Base-by-base conservation (phyloP, 441 rosid species). In the Adansonia grandidieri region DNA sequence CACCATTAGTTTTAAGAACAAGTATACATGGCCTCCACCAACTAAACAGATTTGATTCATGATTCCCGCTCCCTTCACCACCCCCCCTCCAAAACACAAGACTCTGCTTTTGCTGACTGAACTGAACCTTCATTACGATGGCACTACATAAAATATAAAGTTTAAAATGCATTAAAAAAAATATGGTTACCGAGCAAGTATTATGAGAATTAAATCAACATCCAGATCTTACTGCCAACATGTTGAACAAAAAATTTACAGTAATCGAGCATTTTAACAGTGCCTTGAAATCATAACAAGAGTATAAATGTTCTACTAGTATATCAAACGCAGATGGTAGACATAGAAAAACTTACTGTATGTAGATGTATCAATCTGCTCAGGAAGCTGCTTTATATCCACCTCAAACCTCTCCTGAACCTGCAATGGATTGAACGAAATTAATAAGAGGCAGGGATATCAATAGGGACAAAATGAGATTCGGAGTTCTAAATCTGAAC, bases 391-490 rank as follows among this genome's bases (percentile, higher is more conserved):
- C 89, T 96, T 96, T 37, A 96, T 96, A 77, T 96, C 99, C 76
- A 96, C 98, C 84, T 94, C 97, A 74, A 96, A 96, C 89, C 98
- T 91, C 79, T 89, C 98, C 79, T 96, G 98, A 61, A 96, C 98
- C 98, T 94, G 81, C 28, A 76, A 68, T 37, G 70, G 67, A 64
- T 65, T 8, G 58, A 61, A 24, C 51, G 65, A 22, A n/a, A 28
- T n/a, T n/a, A n/a, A n/a, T n/a, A n/a, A n/a, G n/a, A n/a, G n/a
- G n/a, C n/a, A n/a, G n/a, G n/a, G n/a, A n/a, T n/a, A n/a, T n/a
- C n/a, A n/a, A n/a, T n/a, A n/a, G 57, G 40, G 4, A 60, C 6
- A 54, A 58, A 9, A 0, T 5, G 32, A 40, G 40, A 69, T 37
- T 6, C 0, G 20, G 22, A 74, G 44, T 68, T 20, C 11, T 6